phyloP scores from a whole-genome alignment of 2,329 filamentous ascomycete genomes.

The Colletotrichum australisinense region DNA sequence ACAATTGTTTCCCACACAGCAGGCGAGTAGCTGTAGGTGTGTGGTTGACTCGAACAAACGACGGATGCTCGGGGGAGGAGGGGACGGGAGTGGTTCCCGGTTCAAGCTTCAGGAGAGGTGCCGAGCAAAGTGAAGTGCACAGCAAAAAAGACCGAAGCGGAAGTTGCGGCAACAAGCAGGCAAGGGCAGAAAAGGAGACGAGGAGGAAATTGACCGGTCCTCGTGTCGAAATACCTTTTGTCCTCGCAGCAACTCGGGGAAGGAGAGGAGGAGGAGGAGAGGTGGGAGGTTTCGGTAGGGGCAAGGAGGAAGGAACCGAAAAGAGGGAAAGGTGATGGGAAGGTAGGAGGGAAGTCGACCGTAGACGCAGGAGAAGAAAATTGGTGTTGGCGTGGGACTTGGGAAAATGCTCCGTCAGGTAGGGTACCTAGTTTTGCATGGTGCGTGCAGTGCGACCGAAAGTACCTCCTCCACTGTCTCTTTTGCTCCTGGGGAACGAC shows the following conservation, averaged over 20 bases:
- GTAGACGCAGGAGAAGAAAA: slow-evolving; percentile 34
- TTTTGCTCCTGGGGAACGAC: neutral
- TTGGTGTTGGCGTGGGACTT: slow-evolving; percentile 36
- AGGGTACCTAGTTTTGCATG: neutral
- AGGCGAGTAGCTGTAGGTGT: slow-evolving; percentile 22
- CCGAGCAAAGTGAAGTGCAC: slow-evolving; percentile 34
- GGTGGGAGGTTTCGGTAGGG: slow-evolving; percentile 30
- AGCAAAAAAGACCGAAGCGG: slow-evolving; percentile 28
- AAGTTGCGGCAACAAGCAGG: slow-evolving; percentile 32
- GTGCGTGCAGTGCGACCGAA: neutral
- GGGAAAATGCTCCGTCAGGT: slow-evolving; percentile 36
- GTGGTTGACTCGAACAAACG: slow-evolving; percentile 35
- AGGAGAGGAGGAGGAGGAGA: slow-evolving; percentile 9
- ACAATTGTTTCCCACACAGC: slow-evolving; percentile 14
- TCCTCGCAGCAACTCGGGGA: slow-evolving; percentile 35
- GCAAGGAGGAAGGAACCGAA: slow-evolving; percentile 34
- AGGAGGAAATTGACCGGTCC: slow-evolving; percentile 31
- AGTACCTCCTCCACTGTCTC: slow-evolving; percentile 4
- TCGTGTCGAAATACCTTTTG: slow-evolving; percentile 32
- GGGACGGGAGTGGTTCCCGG: slow-evolving; percentile 35
- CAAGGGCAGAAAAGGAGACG: slow-evolving; percentile 24
- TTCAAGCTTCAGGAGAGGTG: slow-evolving; percentile 36
- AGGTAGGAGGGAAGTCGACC: slow-evolving; percentile 42
- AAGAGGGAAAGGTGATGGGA: slow-evolving; percentile 41
- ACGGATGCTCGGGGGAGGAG: slow-evolving; percentile 34